These are phyloP conservation scores for Venustampulla echinocandica DNA, from an alignment of 495 filamentous ascomycete species.

Conservation along the genomic window DNA sequence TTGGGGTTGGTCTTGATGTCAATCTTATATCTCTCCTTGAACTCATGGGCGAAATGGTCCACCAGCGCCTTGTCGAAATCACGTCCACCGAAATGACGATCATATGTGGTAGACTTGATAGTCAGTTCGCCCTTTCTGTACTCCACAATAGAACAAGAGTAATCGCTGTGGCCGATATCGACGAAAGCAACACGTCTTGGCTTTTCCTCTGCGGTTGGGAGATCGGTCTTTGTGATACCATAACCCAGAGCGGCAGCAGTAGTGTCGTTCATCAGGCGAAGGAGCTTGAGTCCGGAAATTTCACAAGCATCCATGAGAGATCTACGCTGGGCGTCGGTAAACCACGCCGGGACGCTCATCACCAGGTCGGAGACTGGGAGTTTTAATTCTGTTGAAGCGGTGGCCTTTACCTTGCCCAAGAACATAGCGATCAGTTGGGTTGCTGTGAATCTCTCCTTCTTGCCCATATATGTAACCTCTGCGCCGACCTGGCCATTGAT, in stretches of 20 bases:
- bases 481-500: conserved; percentile 90
- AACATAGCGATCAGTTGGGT: conserved; percentile 93
- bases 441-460: conserved; percentile 88
- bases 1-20: conserved; percentile 84
- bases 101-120: conserved; percentile 86
- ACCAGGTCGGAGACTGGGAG: conserved; percentile 92
- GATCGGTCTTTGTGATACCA: conserved; percentile 93
- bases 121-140: conserved; percentile 95
- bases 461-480: conserved; percentile 85
- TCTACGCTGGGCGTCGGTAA: conserved; percentile 88
- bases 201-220: conserved; percentile 85
- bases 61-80: conserved; percentile 93
- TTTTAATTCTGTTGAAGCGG: conserved; percentile 77
- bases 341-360: conserved; percentile 92
- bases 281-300: conserved; percentile 84
- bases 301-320: conserved; percentile 87
- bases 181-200: conserved; percentile 85
- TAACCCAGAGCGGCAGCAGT: conserved; percentile 94
- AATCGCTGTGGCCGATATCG: conserved; percentile 95
- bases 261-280: conserved; percentile 96
- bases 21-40: conserved; percentile 86
- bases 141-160: conserved; percentile 87
- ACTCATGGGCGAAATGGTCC: conserved; percentile 90
- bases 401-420: conserved; percentile 86
- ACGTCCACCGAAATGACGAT: conserved; percentile 95